Evolutionary conservation across 371 early-diverging fungal genomes (phyloP).

Genomic region (Syncephalis plumigaleata): DNA sequence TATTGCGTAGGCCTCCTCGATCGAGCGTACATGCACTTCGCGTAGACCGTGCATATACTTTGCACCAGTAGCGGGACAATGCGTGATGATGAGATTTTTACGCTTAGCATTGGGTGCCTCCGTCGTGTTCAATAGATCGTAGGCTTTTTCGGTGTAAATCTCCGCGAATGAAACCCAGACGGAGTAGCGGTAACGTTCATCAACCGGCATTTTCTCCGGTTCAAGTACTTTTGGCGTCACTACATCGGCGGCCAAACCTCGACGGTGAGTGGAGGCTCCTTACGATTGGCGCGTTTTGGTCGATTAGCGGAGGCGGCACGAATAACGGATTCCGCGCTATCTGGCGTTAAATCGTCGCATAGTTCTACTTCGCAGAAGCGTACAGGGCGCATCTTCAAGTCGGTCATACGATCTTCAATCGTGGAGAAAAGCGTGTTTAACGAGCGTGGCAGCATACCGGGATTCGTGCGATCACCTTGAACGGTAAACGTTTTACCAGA

Average conservation of each 20-base stretch:
- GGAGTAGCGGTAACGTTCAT: slow-evolving; percentile 18
- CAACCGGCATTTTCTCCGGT: neutral
- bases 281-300: neutral
- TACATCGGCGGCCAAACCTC: no score
- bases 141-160: slow-evolving; percentile 69
- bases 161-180: slow-evolving; percentile 65
- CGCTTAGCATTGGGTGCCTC: slow-evolving; percentile 13
- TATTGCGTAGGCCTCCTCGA: slow-evolving; percentile 40
- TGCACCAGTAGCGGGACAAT: slow-evolving; percentile 28
- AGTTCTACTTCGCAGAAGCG: neutral
- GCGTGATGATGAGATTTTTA: slow-evolving; percentile 31
- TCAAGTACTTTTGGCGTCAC: no score
- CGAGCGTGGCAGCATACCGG: slow-evolving; percentile 37
- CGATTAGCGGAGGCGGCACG: neutral
- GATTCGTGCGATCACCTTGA: slow-evolving; percentile 26
- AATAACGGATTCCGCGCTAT: neutral
- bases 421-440: slow-evolving; percentile 33
- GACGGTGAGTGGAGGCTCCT: no score
- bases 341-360: neutral
- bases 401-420: neutral
- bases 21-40: slow-evolving; percentile 35
- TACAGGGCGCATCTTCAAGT: neutral
- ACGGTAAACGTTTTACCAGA: slow-evolving; percentile 68
- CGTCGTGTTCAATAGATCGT: slow-evolving; percentile 40
- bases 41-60: slow-evolving; percentile 30